phyloP scores from a whole-genome alignment of 1,284 basidiomycete species.

The Leccinum ponderosum region DNA sequence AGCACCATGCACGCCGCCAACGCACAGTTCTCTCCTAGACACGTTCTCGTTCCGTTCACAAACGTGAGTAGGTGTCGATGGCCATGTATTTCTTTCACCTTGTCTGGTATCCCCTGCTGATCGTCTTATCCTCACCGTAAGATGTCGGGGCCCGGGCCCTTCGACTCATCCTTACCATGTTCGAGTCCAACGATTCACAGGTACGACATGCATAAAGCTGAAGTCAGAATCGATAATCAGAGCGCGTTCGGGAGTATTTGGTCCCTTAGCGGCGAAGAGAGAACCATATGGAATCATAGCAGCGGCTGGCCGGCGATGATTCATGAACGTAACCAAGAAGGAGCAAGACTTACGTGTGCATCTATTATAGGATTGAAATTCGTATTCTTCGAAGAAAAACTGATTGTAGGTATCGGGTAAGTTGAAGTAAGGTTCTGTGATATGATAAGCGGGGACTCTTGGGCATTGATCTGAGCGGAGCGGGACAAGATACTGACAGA shows the following conservation, averaged over 20 bases:
- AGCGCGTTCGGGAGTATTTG: conserved; percentile 70
- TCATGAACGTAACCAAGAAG: conserved; percentile 20
- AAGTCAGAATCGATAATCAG: conserved; percentile 90
- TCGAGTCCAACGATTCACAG: conserved; percentile 44
- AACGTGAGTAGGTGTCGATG: conserved; percentile 43
- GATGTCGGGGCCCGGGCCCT: no score
- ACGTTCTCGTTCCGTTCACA: conserved; percentile 40
- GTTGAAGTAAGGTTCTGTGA: conserved; percentile 95
- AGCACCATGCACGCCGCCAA: conserved; percentile 49
- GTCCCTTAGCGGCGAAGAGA: conserved; percentile 51
- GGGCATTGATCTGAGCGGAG: conserved; percentile 62
- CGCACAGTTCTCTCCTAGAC: conserved; percentile 45
- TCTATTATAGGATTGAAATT: conserved; percentile 82
- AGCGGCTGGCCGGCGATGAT: conserved; percentile 56
- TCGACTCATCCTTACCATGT: no score
- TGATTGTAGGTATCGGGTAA: conserved; percentile 90
- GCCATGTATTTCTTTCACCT: conserved; percentile 39
- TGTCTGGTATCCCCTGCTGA: conserved; percentile 17
- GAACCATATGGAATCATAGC: conserved; percentile 71
- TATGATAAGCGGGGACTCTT: conserved; percentile 67
- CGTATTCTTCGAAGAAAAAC: conserved; percentile 95
- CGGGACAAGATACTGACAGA: conserved; percentile 50
- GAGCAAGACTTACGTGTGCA: conserved; percentile 67
- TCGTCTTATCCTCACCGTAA: neutral
- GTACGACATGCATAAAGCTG: conserved; percentile 90